Evolutionary conservation across 2,329 filamentous ascomycete genomes (phyloP).

Genomic region (Aspergillus pseudotamarii): DNA sequence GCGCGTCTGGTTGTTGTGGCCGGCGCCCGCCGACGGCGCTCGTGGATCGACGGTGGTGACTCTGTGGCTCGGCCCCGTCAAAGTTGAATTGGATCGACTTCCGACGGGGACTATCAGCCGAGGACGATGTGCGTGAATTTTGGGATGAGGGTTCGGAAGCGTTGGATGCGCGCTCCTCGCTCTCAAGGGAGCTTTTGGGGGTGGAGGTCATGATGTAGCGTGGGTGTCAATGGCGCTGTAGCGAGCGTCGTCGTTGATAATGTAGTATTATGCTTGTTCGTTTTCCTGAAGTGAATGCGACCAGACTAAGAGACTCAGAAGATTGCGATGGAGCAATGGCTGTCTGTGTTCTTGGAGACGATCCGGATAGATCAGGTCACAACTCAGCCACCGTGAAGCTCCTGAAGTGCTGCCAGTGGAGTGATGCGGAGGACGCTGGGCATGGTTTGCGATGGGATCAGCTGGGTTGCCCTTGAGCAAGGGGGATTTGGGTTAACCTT

Average conservation of each 20-base stretch:
- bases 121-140: constrained; percentile 24
- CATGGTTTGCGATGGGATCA: constrained; percentile 25
- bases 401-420: constrained; percentile 28
- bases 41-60: constrained; percentile 30
- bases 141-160: constrained; percentile 16
- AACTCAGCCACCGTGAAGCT: constrained; percentile 33
- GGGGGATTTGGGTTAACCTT: neutral
- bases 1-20: constrained; percentile 26
- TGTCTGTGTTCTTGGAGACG: neutral
- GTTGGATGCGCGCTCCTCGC: constrained; percentile 12
- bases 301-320: neutral
- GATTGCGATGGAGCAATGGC: neutral
- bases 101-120: constrained; percentile 31
- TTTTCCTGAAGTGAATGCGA: neutral
- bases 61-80: constrained; percentile 30
- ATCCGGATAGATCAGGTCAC: constrained; percentile 4
- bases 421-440: constrained; percentile 25
- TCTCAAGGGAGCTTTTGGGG: constrained; percentile 17
- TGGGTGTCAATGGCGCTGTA: neutral
- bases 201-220: constrained; percentile 12
- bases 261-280: neutral
- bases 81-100: constrained; percentile 45
- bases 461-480: constrained; percentile 4
- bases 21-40: constrained; percentile 31
- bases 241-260: neutral